phyloP scores from a whole-genome alignment of 2,329 filamentous ascomycete species.

The Trichoderma cornu-damae region DNA sequence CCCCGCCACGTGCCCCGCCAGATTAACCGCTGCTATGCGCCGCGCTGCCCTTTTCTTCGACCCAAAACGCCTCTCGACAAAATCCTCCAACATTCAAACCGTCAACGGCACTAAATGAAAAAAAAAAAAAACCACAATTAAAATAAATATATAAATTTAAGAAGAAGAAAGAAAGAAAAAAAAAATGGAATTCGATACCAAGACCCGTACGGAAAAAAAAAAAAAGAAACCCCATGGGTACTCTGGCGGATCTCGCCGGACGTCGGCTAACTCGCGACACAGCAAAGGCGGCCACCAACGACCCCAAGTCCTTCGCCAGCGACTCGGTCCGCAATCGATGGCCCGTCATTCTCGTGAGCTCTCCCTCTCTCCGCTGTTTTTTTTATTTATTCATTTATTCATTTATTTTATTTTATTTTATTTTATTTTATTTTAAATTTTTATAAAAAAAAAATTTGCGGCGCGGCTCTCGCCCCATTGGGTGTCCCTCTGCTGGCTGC shows the following conservation, averaged over 20 bases:
- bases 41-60: neutral
- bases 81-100: too few species aligned
- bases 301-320: conserved; percentile 81
- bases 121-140: too few species aligned
- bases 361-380: neutral
- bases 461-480: neutral
- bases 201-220: conserved; percentile 53
- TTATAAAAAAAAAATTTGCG: too few species aligned
- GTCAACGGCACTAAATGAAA: too few species aligned
- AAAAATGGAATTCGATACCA: conserved; percentile 68
- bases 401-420: too few species aligned
- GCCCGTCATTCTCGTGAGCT: conserved; percentile 81
- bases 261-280: conserved; percentile 19
- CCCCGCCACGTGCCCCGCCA: conserved; percentile 14
- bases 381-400: too few species aligned
- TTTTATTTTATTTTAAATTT: too few species aligned
- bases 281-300: conserved; percentile 75
- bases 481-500: neutral
- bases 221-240: neutral
- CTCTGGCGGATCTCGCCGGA: too few species aligned
- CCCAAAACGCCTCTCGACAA: conserved; percentile 6
- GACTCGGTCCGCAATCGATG: conserved; percentile 80
- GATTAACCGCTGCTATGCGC: too few species aligned
- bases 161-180: too few species aligned
- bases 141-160: too few species aligned